A percentile compares a stretch with the other conserved stretches of the same genome.
These are phyloP conservation scores for Aspergillus flavus DNA, from an alignment of 2,329 filamentous ascomycete genomes.

Conservation along the genomic window DNA sequence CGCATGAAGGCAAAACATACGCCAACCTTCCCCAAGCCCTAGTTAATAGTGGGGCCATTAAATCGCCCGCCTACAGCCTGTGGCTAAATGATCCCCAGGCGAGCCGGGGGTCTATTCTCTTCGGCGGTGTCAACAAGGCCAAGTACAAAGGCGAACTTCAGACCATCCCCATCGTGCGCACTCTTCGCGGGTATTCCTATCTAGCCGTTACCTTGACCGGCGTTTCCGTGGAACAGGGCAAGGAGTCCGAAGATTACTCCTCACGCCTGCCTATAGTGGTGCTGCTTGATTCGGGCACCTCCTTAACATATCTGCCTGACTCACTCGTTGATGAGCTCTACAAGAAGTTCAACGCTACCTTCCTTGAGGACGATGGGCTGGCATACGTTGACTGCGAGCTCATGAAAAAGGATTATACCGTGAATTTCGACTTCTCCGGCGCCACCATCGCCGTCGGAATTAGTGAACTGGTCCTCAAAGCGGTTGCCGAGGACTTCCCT, in stretches of 20 bases:
- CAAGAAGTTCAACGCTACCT: conserved; percentile 59
- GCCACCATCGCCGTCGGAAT: conserved; percentile 56
- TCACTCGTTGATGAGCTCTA: conserved; percentile 53
- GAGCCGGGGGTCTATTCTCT: conserved; percentile 66
- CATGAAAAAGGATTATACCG: conserved; percentile 46
- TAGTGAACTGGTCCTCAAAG: conserved; percentile 64
- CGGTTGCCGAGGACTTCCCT: conserved; percentile 54
- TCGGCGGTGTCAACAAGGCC: conserved; percentile 69
- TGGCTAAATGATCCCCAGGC: conserved; percentile 71
- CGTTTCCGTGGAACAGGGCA: conserved; percentile 43
- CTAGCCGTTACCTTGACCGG: conserved; percentile 69
- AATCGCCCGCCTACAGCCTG: conserved; percentile 69
- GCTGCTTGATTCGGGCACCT: conserved; percentile 71
- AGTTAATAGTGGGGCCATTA: conserved; percentile 60
- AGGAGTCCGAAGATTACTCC: conserved; percentile 18
- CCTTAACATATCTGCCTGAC: conserved; percentile 68
- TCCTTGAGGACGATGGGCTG: conserved; percentile 51
- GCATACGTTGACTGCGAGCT: conserved; percentile 56
- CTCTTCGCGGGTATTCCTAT: conserved; percentile 54
- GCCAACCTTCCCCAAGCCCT: conserved; percentile 68
- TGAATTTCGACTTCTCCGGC: conserved; percentile 59
- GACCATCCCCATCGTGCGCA: conserved; percentile 64
- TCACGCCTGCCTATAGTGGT: conserved; percentile 56
- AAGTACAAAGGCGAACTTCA: conserved; percentile 63
- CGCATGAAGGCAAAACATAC: conserved; percentile 36